Percentiles rank a stretch among this genome's conserved stretches.
phyloP scores from a whole-genome alignment of 495 filamentous ascomycete species.

The Parachaetomium inaequale region DNA sequence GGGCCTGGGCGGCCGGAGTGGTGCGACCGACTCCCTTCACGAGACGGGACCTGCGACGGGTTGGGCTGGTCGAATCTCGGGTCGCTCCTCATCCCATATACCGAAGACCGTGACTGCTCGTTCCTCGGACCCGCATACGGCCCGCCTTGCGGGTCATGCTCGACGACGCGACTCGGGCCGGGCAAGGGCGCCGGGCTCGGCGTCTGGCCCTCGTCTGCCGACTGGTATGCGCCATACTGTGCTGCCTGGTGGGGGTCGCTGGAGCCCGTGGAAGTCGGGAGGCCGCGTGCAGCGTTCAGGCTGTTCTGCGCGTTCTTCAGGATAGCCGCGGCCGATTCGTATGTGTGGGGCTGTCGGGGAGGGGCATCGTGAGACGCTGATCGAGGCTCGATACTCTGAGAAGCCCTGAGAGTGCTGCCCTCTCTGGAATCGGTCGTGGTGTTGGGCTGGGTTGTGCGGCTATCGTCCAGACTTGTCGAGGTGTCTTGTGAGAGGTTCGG shows the following conservation, averaged over 20 bases:
- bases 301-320: conserved; percentile 34
- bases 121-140: conserved; percentile 55
- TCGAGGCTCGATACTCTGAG: conserved; percentile 15
- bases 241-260: conserved; percentile 45
- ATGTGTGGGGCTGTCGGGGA: conserved; percentile 33
- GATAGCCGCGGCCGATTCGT: conserved; percentile 38
- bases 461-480: conserved; percentile 30
- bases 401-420: not conserved
- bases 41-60: conserved; percentile 60
- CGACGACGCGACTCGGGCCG: conserved; percentile 11
- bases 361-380: conserved; percentile 20
- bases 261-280: conserved; percentile 40
- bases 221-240: conserved; percentile 37
- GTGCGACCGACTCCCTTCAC: conserved; percentile 68
- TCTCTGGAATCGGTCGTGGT: conserved; percentile 11
- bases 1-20: conserved; percentile 55
- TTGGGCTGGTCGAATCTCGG: conserved; percentile 60
- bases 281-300: conserved; percentile 29
- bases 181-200: conserved; percentile 10
- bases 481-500: conserved; percentile 51
- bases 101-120: conserved; percentile 62
- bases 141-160: conserved; percentile 39
- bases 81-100: conserved; percentile 55
- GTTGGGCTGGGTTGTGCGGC: conserved; percentile 10
- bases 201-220: conserved; percentile 13